Conservation (phyloP, 169 alveolate species). For the Cryptosporidium felis region DNA sequence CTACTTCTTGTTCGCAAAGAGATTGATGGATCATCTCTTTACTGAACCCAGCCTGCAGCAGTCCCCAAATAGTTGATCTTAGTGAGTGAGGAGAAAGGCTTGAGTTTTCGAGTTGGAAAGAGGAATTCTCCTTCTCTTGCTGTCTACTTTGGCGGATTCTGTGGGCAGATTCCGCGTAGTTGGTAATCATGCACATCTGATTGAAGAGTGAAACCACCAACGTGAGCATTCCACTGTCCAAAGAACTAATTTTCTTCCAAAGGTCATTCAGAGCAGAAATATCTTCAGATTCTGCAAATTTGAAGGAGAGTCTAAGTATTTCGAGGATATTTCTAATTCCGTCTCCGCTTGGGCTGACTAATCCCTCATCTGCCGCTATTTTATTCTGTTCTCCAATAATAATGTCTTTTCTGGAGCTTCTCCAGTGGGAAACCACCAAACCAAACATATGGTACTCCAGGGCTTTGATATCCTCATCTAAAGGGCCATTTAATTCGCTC, state of each 20-base stretch:
- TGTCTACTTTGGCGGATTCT: constrained; percentile 78
- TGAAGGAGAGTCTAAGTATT: constrained; percentile 24
- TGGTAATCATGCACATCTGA: constrained; percentile 76
- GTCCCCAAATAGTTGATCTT: constrained; percentile 1
- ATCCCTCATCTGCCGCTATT: neutral
- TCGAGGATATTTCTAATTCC: constrained; percentile 43
- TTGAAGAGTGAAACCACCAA: constrained; percentile 77
- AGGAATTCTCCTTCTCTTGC: constrained; percentile 71
- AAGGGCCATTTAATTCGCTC: constrained; percentile 41
- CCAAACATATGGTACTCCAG: constrained; percentile 63
- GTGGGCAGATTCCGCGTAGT: constrained; percentile 80
- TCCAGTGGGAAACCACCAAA: constrained; percentile 66
- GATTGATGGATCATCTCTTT: constrained; percentile 72
- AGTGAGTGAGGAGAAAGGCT: constrained; percentile 18
- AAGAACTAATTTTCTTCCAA: constrained; percentile 6
- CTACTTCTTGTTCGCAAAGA: constrained; percentile 75
- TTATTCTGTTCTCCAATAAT: too few species aligned
- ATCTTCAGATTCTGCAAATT: constrained; percentile 50
- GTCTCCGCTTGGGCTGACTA: constrained; percentile 2
- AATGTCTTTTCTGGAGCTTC: constrained; percentile 22
- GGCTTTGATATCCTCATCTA: constrained; percentile 61
- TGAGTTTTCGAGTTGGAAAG: constrained; percentile 45
- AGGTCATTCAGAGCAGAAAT: neutral
- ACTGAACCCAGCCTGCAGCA: constrained; percentile 71
- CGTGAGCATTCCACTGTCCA: constrained; percentile 63